Percentiles rank a stretch among this genome's conserved stretches.
These are phyloP conservation scores for Candida nanaspora DNA, from an alignment of 805 yeast genomes.

Conservation along the genomic window DNA sequence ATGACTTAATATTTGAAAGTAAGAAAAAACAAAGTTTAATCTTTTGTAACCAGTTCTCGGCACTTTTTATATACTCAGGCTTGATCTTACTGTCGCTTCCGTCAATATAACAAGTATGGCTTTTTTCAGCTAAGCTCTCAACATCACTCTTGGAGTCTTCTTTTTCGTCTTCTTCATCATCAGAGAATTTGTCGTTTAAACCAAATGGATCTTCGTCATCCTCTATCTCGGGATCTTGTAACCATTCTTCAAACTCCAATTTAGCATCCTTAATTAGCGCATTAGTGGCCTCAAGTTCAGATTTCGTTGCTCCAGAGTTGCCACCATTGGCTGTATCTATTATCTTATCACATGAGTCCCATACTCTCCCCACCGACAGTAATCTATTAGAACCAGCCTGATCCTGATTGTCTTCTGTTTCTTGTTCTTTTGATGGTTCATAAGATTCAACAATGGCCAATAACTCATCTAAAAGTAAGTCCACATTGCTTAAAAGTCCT, in stretches of 20 bases:
- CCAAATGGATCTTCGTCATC: constrained; percentile 23
- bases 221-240: constrained; percentile 44
- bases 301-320: constrained; percentile 43
- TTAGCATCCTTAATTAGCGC: constrained; percentile 51
- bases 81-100: background rate
- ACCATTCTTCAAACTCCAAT: constrained; percentile 66
- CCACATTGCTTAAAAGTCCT: background rate
- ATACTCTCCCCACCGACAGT: constrained; percentile 56
- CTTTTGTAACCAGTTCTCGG: constrained; percentile 43
- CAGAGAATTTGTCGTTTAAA: constrained; percentile 12
- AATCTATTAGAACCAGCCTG: constrained; percentile 36
- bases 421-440: constrained; percentile 10
- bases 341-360: constrained; percentile 59
- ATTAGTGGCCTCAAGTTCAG: constrained; percentile 36
- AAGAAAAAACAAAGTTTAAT: constrained; percentile 51
- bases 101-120: constrained; percentile 7
- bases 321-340: constrained; percentile 38
- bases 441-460: constrained; percentile 15
- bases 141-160: background rate
- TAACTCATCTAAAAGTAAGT: constrained; percentile 10
- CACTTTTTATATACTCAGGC: constrained; percentile 8
- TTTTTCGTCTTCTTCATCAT: background rate
- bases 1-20: constrained; percentile 50
- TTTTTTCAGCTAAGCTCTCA: constrained; percentile 6
- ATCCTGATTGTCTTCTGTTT: constrained; percentile 8